Evolutionary conservation across 1,284 basidiomycete genomes (phyloP).

Genomic region (Peniophora sp.): DNA sequence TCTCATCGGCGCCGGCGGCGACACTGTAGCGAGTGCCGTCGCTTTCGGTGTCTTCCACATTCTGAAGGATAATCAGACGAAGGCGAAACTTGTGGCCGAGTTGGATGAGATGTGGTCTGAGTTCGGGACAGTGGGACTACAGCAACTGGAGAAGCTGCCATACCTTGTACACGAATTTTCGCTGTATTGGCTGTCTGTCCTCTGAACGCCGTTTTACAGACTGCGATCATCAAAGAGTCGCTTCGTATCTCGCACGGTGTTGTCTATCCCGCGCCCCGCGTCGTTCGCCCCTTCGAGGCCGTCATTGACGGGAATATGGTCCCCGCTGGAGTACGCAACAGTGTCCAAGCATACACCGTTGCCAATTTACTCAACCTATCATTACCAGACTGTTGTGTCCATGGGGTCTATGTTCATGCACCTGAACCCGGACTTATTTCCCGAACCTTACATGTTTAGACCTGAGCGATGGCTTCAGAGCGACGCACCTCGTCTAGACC

Average conservation of each 20-base stretch:
- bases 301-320: conserved; percentile 12
- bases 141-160: conserved; percentile 22
- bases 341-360: not conserved
- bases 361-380: not conserved
- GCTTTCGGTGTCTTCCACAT: conserved; percentile 16
- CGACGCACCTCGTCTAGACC: conserved; percentile 10
- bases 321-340: conserved; percentile 14
- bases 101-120: conserved; percentile 21
- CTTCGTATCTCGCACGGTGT: conserved; percentile 16
- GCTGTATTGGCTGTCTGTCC: no score
- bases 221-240: conserved; percentile 27
- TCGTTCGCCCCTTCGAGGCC: conserved; percentile 12
- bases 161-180: conserved; percentile 25
- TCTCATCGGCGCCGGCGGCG: conserved; percentile 24
- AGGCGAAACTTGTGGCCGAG: conserved; percentile 14
- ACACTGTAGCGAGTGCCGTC: conserved; percentile 17
- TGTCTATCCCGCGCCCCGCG: conserved; percentile 13
- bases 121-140: conserved; percentile 13
- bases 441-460: conserved; percentile 24
- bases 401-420: conserved; percentile 13
- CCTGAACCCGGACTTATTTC: conserved; percentile 11
- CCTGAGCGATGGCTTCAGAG: conserved; percentile 22
- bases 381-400: conserved; percentile 15
- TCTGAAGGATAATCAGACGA: conserved; percentile 8
- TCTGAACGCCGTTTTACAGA: conserved; percentile 16